These are phyloP conservation scores for Pharnaceum exiguum DNA, from an alignment of 148 eudicot species.

Conservation along the genomic window DNA sequence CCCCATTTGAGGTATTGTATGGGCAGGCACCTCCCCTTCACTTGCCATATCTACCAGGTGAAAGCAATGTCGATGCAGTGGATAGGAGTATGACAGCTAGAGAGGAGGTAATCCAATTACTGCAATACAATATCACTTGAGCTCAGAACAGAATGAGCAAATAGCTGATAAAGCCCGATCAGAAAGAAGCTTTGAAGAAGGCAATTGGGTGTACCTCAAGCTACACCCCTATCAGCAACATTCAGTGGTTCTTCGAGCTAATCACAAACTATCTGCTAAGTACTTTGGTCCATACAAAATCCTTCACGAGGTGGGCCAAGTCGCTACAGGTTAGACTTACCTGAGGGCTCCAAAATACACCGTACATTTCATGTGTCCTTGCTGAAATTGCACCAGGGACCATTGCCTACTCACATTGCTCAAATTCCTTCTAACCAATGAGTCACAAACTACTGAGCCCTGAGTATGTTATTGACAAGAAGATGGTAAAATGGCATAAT, in stretches of 20 bases:
- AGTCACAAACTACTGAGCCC: too few species aligned
- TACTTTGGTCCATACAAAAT: background rate
- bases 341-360: background rate
- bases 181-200: background rate
- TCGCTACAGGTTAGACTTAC: background rate
- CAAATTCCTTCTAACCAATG: too few species aligned
- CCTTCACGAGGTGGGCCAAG: background rate
- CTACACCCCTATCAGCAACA: background rate
- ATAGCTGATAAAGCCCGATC: background rate
- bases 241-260: background rate
- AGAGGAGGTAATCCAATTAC: background rate
- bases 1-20: too few species aligned
- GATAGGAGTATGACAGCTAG: background rate
- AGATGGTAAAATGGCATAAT: too few species aligned
- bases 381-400: too few species aligned
- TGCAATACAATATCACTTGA: background rate
- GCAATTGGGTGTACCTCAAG: background rate
- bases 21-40: background rate
- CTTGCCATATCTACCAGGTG: background rate
- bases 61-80: background rate
- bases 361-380: background rate
- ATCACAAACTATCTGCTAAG: background rate
- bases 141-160: background rate
- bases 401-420: too few species aligned
- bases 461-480: too few species aligned